These are phyloP conservation scores for Aspergillus oerlinghausenensis DNA, from an alignment of 2,329 filamentous ascomycete genomes.

Conservation along the genomic window DNA sequence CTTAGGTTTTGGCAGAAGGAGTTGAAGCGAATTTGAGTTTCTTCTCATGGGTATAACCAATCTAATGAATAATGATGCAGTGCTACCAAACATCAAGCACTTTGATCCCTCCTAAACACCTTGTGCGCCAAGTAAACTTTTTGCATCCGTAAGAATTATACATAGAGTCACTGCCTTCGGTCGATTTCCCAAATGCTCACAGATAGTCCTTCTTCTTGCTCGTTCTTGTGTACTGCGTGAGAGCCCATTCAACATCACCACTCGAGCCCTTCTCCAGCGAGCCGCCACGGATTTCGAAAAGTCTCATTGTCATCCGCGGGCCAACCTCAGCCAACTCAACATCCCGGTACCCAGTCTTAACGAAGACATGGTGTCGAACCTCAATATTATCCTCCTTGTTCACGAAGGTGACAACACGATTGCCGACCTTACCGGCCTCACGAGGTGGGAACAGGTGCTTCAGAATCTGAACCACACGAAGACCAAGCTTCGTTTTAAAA, in stretches of 20 bases:
- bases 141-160: conserved; percentile 15
- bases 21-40: background rate
- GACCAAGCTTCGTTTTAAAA: conserved; percentile 75
- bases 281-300: conserved; percentile 88
- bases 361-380: conserved; percentile 89
- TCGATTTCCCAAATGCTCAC: conserved; percentile 37
- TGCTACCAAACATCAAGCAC: conserved; percentile 18
- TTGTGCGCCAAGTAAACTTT: conserved; percentile 26
- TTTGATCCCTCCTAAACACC: conserved; percentile 25
- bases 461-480: conserved; percentile 79
- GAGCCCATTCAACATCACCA: conserved; percentile 92
- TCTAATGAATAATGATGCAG: conserved; percentile 14
- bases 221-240: conserved; percentile 92
- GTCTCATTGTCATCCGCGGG: conserved; percentile 92
- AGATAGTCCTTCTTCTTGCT: conserved; percentile 94
- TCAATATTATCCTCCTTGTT: conserved; percentile 87
- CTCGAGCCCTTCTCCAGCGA: conserved; percentile 86
- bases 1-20: no score
- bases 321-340: conserved; percentile 88
- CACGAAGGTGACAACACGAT: conserved; percentile 85
- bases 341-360: conserved; percentile 83
- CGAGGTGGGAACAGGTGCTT: conserved; percentile 93
- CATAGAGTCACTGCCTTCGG: conserved; percentile 9
- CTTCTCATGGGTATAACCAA: conserved; percentile 19
- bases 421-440: conserved; percentile 79